Evolutionary conservation across 2,329 filamentous ascomycete genomes (phyloP).

Genomic region (Diaporthe sp.): DNA sequence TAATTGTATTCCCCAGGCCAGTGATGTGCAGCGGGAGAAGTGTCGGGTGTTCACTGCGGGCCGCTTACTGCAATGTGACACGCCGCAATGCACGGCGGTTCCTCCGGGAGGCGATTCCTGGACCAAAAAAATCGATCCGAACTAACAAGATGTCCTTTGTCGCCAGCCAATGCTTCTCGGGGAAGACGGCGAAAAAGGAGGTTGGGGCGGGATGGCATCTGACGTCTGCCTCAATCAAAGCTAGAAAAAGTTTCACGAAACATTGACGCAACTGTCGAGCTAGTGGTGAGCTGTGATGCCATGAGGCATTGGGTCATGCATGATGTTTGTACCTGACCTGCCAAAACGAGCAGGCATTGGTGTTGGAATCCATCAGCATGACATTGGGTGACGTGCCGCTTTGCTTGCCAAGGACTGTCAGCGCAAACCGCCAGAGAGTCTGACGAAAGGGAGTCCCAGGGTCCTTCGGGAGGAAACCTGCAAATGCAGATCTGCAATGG

Average conservation of each 20-base stretch:
- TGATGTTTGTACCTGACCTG: conserved; percentile 4
- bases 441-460: conserved; percentile 17
- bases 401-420: conserved; percentile 32
- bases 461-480: conserved; percentile 1
- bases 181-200: not conserved
- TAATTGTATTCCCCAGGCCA: not conserved
- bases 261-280: conserved; percentile 16
- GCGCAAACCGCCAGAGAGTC: not conserved
- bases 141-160: too few relatives aligned
- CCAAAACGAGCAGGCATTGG: conserved; percentile 10
- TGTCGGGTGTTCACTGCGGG: conserved; percentile 17
- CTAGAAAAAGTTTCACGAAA: not conserved
- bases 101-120: conserved; percentile 17
- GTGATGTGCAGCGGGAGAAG: conserved; percentile 11
- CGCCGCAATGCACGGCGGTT: conserved; percentile 23
- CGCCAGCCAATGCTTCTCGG: not conserved
- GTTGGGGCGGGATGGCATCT: not conserved
- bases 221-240: not conserved
- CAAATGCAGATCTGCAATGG: conserved; percentile 22
- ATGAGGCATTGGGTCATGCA: not conserved
- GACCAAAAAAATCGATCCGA: not conserved
- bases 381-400: conserved; percentile 31
- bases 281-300: conserved; percentile 14
- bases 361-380: not conserved
- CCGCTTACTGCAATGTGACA: conserved; percentile 30